Conservation (phyloP, 805 yeast species). For the Lipomyces chichibuensis region DNA sequence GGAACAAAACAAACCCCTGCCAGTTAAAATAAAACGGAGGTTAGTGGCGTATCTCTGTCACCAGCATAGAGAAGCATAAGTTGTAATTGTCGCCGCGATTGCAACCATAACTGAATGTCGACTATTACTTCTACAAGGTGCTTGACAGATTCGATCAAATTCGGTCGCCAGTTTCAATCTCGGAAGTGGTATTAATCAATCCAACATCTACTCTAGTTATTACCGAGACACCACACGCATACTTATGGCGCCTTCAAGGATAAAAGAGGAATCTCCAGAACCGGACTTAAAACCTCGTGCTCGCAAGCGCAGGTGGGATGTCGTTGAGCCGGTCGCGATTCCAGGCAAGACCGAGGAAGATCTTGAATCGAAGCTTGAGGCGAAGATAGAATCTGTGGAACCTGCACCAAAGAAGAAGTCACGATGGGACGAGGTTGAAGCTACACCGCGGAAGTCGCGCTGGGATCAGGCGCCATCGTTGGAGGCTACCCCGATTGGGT, state of each 20-base stretch:
- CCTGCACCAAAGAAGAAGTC: conserved; percentile 32
- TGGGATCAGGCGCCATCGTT: conserved; percentile 43
- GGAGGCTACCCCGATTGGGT: conserved; percentile 30
- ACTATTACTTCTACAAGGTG: background rate
- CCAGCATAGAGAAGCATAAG: background rate
- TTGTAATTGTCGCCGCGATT: background rate
- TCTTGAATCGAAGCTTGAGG: conserved; percentile 45
- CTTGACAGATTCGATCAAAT: background rate
- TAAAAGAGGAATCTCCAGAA: conserved; percentile 8
- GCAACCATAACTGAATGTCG: background rate
- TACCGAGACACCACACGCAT: background rate
- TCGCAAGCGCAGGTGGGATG: conserved; percentile 44
- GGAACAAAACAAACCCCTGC: background rate
- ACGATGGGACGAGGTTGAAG: conserved; percentile 37
- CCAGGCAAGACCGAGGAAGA: conserved; percentile 33
- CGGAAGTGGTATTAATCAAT: background rate
- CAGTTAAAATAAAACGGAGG: no score
- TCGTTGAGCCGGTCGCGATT: conserved; percentile 26
- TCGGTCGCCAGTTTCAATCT: background rate
- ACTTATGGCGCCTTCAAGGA: conserved; percentile 1
- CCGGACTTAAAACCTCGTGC: conserved; percentile 19
- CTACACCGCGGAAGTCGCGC: conserved; percentile 38
- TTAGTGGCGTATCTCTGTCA: background rate
- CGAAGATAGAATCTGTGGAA: conserved; percentile 20
- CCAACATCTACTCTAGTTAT: background rate